Percentiles rank a stretch among this genome's conserved stretches.
Evolutionary conservation across 768 basidiomycete species (phyloP).

Genomic region (Tylopilus balloui): DNA sequence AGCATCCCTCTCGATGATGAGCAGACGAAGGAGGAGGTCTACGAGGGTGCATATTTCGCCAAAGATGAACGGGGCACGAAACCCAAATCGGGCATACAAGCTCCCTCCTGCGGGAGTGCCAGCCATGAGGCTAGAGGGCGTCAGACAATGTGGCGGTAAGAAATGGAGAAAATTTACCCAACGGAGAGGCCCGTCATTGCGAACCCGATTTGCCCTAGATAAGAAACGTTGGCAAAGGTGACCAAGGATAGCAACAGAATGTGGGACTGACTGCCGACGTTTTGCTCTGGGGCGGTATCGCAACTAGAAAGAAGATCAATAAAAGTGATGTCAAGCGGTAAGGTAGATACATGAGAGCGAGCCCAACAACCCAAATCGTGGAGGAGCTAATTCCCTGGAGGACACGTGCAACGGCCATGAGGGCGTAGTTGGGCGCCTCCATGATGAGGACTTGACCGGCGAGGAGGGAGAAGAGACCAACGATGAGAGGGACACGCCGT

Average conservation of each 20-base stretch:
- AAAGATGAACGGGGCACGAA: slow-evolving; percentile 56
- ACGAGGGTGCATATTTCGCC: slow-evolving; percentile 42
- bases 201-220: slow-evolving; percentile 53
- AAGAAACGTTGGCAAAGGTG: neutral
- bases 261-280: slow-evolving; percentile 46
- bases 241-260: neutral
- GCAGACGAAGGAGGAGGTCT: slow-evolving; percentile 50
- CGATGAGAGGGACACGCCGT: slow-evolving; percentile 45
- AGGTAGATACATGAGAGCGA: slow-evolving; percentile 47
- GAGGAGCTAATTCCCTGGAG: slow-evolving; percentile 58
- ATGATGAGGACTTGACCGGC: slow-evolving; percentile 58
- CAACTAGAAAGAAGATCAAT: slow-evolving; percentile 40
- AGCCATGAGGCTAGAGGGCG: slow-evolving; percentile 39
- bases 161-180: slow-evolving; percentile 35
- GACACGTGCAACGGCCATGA: slow-evolving; percentile 57
- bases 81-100: slow-evolving; percentile 52
- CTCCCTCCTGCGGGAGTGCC: slow-evolving; percentile 57
- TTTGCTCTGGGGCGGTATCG: slow-evolving; percentile 46
- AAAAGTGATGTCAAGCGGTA: neutral
- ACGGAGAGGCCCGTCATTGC: slow-evolving; percentile 55
- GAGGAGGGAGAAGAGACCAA: slow-evolving; percentile 47
- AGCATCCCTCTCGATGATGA: slow-evolving; percentile 53
- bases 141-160: neutral
- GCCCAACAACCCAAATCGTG: slow-evolving; percentile 58
- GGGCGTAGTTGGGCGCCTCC: slow-evolving; percentile 52